Evolutionary conservation across 208 protist genomes (phyloP).

Genomic region (Leptomonas pyrrhocoris): DNA sequence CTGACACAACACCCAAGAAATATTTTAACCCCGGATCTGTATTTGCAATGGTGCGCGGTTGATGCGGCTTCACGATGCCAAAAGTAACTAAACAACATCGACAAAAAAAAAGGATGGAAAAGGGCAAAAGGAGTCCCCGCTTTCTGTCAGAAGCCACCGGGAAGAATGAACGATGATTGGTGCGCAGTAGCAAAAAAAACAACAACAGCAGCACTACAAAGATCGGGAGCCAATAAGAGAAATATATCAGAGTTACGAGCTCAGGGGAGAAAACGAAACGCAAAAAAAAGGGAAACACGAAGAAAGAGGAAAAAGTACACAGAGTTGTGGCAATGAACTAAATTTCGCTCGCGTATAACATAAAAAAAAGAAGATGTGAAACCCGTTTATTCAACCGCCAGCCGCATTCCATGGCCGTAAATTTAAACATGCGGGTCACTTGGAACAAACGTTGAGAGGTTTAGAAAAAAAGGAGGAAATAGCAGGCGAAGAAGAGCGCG

Average conservation of each 20-base stretch:
- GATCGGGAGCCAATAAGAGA: background rate
- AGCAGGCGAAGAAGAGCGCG: slow-evolving; percentile 1
- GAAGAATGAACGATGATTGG: background rate
- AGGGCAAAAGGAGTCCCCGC: background rate
- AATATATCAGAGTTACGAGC: background rate
- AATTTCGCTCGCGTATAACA: background rate
- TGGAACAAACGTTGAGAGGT: background rate
- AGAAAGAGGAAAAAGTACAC: background rate
- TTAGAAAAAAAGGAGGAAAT: slow-evolving; percentile 20
- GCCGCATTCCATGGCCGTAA: background rate
- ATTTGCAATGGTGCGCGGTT: background rate
- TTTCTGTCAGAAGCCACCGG: background rate
- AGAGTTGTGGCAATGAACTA: background rate
- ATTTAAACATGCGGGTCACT: background rate
- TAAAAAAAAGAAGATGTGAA: background rate
- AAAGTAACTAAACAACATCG: background rate
- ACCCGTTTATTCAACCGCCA: slow-evolving; percentile 8
- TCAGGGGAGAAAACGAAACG: background rate
- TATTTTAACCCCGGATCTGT: too few species aligned
- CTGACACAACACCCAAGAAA: too few species aligned
- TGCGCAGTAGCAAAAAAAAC: background rate
- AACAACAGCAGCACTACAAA: too few species aligned
- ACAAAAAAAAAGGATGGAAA: background rate
- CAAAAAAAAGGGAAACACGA: background rate
- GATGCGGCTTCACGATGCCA: background rate